Evolutionary conservation across 352 stramenopile genomes (phyloP).

Genomic region (Pythium dissotocum): DNA sequence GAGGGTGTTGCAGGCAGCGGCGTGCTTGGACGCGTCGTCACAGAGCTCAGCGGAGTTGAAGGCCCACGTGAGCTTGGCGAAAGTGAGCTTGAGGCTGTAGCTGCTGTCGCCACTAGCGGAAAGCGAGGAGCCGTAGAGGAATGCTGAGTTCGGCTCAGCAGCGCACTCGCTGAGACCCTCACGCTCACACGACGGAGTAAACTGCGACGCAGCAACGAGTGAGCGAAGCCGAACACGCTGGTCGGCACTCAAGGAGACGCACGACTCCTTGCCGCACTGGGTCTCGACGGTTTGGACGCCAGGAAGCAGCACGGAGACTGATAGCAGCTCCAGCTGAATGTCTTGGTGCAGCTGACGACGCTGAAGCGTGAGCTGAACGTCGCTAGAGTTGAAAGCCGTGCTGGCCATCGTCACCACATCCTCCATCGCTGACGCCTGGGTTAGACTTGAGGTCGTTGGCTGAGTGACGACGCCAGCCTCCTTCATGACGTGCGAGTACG

Average conservation of each 20-base stretch:
- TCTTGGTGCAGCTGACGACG: not conserved
- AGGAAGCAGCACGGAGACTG: not conserved
- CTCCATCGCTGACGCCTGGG: not conserved
- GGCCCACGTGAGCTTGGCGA: conserved; percentile 18
- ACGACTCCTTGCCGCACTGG: not conserved
- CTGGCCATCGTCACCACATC: not conserved
- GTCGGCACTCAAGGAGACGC: not conserved
- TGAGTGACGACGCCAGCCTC: not conserved
- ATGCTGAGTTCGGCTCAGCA: not conserved
- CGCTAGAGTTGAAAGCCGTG: conserved; percentile 5
- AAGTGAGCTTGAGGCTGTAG: conserved; percentile 10
- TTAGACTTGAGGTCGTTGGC: not conserved
- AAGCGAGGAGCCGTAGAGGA: conserved; percentile 9
- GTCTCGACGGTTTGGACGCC: not conserved
- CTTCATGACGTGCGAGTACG: not conserved
- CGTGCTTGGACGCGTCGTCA: not conserved
- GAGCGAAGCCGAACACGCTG: conserved; percentile 10
- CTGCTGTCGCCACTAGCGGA: not conserved
- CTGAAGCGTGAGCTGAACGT: not conserved
- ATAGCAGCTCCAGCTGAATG: conserved; percentile 8
- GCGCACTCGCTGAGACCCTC: not conserved
- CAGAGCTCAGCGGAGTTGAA: not conserved
- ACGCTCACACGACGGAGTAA: not conserved
- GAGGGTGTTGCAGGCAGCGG: not conserved
- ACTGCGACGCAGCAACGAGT: conserved; percentile 5